Conservation (phyloP, 495 filamentous ascomycete species). For the Trichoderma erinaceum region DNA sequence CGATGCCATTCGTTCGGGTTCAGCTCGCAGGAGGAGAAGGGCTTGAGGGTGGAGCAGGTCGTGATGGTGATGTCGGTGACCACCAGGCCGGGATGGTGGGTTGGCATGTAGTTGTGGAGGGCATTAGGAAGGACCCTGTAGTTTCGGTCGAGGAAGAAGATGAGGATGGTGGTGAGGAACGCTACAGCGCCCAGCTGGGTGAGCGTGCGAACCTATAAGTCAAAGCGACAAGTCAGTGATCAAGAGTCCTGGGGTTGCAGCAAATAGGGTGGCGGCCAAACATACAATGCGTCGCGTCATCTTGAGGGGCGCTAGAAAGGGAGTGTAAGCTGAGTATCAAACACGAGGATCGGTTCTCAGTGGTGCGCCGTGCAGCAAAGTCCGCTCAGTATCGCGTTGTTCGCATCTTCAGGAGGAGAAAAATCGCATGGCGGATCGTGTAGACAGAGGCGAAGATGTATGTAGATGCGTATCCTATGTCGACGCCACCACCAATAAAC, state of each 20-base stretch:
- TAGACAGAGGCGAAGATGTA: background rate
- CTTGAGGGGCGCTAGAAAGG: slow-evolving; percentile 1
- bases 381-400: slow-evolving; percentile 1
- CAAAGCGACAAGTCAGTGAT: background rate
- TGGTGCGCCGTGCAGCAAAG: background rate
- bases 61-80: slow-evolving; percentile 87
- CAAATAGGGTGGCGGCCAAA: background rate
- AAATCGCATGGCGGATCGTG: background rate
- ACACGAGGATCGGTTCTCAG: background rate
- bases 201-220: slow-evolving; percentile 65
- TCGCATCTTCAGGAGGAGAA: background rate
- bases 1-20: slow-evolving; percentile 72
- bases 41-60: slow-evolving; percentile 66
- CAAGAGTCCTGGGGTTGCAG: background rate
- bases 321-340: slow-evolving; percentile 6
- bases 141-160: slow-evolving; percentile 74
- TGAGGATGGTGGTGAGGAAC: slow-evolving; percentile 56
- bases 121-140: slow-evolving; percentile 76
- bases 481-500: background rate
- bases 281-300: slow-evolving; percentile 44
- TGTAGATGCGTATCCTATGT: background rate
- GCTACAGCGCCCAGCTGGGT: slow-evolving; percentile 69
- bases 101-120: slow-evolving; percentile 75
- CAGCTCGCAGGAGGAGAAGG: slow-evolving; percentile 73
- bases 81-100: slow-evolving; percentile 71